Evolutionary conservation across 2,329 filamentous ascomycete genomes (phyloP).

Genomic region (Plectosphaerella sp.): DNA sequence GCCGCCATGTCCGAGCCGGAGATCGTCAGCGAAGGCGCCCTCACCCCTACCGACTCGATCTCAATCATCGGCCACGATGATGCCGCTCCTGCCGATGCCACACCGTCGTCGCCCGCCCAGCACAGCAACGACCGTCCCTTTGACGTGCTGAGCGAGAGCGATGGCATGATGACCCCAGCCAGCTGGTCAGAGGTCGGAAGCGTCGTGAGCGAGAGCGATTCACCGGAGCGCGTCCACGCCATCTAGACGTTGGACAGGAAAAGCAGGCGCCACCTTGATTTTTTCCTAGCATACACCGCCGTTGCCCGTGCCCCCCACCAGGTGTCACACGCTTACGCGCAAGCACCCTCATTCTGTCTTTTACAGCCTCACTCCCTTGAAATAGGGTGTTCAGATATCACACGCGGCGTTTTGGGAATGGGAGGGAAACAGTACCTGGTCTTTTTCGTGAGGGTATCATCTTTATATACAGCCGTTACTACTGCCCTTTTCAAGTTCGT

Average conservation of each 20-base stretch:
- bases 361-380: not conserved
- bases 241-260: not conserved
- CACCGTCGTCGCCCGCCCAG: slow-evolving; percentile 24
- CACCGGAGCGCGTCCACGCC: slow-evolving; percentile 20
- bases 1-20: slow-evolving; percentile 48
- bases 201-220: slow-evolving; percentile 53
- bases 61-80: slow-evolving; percentile 50
- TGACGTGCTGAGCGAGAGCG: slow-evolving; percentile 57
- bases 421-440: slow-evolving; percentile 15
- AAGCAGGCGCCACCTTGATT: too few relatives aligned
- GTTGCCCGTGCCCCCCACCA: too few relatives aligned
- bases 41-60: slow-evolving; percentile 55
- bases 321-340: too few relatives aligned
- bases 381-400: too few relatives aligned
- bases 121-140: slow-evolving; percentile 35
- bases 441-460: not conserved
- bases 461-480: slow-evolving; percentile 8
- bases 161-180: slow-evolving; percentile 54
- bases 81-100: slow-evolving; percentile 38
- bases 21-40: slow-evolving; percentile 45
- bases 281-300: too few relatives aligned
- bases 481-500: too few relatives aligned
- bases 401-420: not conserved
- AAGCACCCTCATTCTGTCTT: not conserved
- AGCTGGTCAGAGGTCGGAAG: slow-evolving; percentile 65